Evolutionary conservation across 2,329 filamentous ascomycete species (phyloP), one percentile per base, ranked within the genome.

Genomic region (Grosmannia clavigera): DNA sequence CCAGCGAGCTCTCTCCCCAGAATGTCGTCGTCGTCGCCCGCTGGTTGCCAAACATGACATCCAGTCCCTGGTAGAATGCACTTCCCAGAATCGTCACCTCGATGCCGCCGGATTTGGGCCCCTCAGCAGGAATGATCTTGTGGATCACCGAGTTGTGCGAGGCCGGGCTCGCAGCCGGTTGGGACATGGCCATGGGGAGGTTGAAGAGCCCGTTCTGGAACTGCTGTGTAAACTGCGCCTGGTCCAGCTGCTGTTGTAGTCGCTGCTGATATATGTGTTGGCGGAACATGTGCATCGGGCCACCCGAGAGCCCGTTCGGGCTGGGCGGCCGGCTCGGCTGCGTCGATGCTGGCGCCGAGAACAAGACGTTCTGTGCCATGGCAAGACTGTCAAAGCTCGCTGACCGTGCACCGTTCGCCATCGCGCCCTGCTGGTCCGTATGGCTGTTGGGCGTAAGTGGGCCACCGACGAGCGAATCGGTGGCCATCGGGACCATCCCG

Each of bases 71-170:
- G 64, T 84, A 86, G 70, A 96, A 95, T 16, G 86, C 84, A 64
- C 85, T 88, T 22, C 92, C 91, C 10, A 95, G 77, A 60, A 94
- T 82, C 0, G 89, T 92, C 3, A 96, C 90, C 70, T 96, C 91
- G 58, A 90, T 91, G 51, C 91, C 91, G 61, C 91, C 91, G 43
- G 83, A 83, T 61, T 85, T 88, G 7, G 91, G 88, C 0, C 91
- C 91, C 70, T 95, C 88, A 35, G 81, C 81, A 0, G 92, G 91
- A 43, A 94, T 89, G 63, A 96, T 80, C 70, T 92, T 92, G 69
- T 90, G 86, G 27, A 95, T 92, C 22, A 81, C 81, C n/a, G 78
- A 74, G 52, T 78, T 75, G 56, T 76, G 35, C 0, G 59, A 58
- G 6, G 59, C 55, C 22, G 56, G 55, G 31, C 76, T 58, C 19